Conservation (phyloP, 73 alveolate species). For the Paraurostyla sp. region DNA sequence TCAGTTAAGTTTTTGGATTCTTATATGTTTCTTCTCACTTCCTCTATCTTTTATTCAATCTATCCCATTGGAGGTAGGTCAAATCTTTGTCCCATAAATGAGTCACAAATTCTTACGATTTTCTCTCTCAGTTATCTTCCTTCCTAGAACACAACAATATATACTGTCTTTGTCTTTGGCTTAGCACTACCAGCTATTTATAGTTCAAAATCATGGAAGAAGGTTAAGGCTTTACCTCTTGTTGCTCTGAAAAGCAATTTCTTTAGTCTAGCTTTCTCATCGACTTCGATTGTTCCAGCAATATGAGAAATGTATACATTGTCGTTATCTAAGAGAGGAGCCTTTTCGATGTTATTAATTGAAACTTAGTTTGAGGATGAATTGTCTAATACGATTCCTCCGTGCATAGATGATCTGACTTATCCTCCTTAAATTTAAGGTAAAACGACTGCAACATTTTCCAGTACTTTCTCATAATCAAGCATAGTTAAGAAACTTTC, state of each 20-base stretch:
- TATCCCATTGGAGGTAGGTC: slow-evolving; percentile 72
- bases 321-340: slow-evolving; percentile 53
- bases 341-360: background rate
- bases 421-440: slow-evolving; percentile 30
- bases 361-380: background rate
- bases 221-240: slow-evolving; percentile 89
- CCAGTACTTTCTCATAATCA: slow-evolving; percentile 64
- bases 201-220: slow-evolving; percentile 79
- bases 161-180: slow-evolving; percentile 68
- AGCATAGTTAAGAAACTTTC: slow-evolving; percentile 50
- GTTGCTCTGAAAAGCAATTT: slow-evolving; percentile 93
- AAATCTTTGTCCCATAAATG: slow-evolving; percentile 82
- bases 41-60: slow-evolving; percentile 39
- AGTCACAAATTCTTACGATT: slow-evolving; percentile 81
- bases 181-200: slow-evolving; percentile 18
- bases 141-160: slow-evolving; percentile 78
- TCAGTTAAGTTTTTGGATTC: slow-evolving; percentile 48
- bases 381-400: slow-evolving; percentile 12
- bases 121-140: slow-evolving; percentile 70
- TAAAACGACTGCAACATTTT: slow-evolving; percentile 47
- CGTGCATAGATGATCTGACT: slow-evolving; percentile 39
- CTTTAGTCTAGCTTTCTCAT: slow-evolving; percentile 89
- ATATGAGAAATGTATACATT: slow-evolving; percentile 62
- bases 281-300: slow-evolving; percentile 87
- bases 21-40: slow-evolving; percentile 44